Evolutionary conservation across 2,329 filamentous ascomycete genomes (phyloP), one percentile per base, ranked within the genome.

Genomic region (Podosphaera fusca): DNA sequence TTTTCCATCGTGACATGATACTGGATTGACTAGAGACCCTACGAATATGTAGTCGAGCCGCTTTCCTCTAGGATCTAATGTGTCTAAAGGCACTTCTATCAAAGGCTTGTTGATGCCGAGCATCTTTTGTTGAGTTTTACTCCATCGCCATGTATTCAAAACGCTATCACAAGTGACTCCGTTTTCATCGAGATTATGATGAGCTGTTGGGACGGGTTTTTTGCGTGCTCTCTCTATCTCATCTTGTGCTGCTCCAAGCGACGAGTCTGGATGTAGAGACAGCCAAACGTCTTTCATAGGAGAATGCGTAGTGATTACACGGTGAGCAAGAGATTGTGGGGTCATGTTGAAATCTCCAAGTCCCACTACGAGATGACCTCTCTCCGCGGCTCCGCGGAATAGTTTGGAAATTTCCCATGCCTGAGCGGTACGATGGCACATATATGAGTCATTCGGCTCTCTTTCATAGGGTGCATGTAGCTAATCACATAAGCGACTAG

Each of bases 281-380:
- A 85, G 79, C 92, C 92, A 98, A 30, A 81, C 80, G 67, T 98
- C 92, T 50, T 77, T 77, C 34, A 94, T 82, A 12, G 83, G 82
- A 8, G 83, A 80, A 66, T 88, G 82, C 2, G 81, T 79, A 58
- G 84, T 85, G 63, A 98, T 82, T 61, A 96, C 75, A 56, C 81
- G 79, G 71, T 96, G 87, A 36, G 85, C 83, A 60, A 95, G 79
- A 33, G 87, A 94, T 46, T 84, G 70, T 0, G 92, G 92, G n/a
- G 87, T 74, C 84, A 95, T 94, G 71, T 96, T 96, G 73, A 96
- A 95, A 72, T 96, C 92, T 33, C 92, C 92, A 56, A 95, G 73
- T 4, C 82, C 89, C 49, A 96, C 73, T 55, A 89, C 88, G 35
- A 96, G 74, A 67, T 90, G 85, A 5, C 88, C 87, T 12, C 84